phyloP scores from a whole-genome alignment of 2,329 filamentous ascomycete species.

The Aaosphaeria pasadenensis region DNA sequence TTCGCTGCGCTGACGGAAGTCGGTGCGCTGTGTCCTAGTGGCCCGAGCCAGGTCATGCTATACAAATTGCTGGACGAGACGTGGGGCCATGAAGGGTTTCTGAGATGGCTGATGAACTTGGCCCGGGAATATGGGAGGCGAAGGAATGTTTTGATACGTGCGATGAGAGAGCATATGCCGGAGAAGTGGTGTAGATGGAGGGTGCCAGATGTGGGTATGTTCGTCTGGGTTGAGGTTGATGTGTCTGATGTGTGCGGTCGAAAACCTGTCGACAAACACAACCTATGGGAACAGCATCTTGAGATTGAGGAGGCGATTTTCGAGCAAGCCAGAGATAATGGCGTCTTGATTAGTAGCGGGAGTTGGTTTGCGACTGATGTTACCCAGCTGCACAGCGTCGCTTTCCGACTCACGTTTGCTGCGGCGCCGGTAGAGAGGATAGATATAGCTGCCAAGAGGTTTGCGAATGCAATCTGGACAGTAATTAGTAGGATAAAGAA shows the following conservation, averaged over 20 bases:
- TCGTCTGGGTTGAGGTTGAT: not conserved
- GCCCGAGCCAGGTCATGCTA: not conserved
- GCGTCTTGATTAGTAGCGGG: not conserved
- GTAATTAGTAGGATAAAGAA: not conserved
- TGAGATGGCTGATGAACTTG: not conserved
- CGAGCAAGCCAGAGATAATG: not conserved
- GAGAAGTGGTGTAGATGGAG: not conserved
- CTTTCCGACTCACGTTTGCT: conserved; percentile 9
- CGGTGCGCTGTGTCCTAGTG: not conserved
- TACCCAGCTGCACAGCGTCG: conserved; percentile 28
- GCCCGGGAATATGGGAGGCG: not conserved
- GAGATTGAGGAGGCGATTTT: not conserved
- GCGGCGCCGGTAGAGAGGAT: conserved; percentile 1
- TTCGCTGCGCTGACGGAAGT: not conserved
- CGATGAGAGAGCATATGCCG: not conserved
- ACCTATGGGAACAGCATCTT: not conserved
- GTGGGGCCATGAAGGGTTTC: not conserved
- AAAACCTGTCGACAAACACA: not conserved
- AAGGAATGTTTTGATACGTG: not conserved
- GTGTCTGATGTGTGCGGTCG: not conserved
- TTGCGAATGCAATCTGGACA: not conserved
- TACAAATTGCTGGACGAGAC: not conserved
- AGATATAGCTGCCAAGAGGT: not conserved
- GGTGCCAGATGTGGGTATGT: not conserved
- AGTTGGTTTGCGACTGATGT: not conserved